Conservation (phyloP, 768 basidiomycete species). For the Pleurotus tuber-regium region DNA sequence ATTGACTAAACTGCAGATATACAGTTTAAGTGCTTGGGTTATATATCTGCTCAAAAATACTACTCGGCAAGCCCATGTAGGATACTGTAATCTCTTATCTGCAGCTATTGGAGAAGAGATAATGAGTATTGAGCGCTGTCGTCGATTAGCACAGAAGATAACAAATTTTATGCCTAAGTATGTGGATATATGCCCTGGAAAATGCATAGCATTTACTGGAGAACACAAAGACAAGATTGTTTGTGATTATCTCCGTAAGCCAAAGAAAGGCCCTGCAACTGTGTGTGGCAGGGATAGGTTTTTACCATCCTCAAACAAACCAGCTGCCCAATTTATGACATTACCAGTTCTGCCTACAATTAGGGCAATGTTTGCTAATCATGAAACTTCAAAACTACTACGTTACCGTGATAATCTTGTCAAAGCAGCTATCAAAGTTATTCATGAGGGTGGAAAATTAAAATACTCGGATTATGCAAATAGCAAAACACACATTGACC, state of each 20-base stretch:
- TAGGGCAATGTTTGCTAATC: slow-evolving; percentile 26
- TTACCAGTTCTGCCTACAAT: slow-evolving; percentile 23
- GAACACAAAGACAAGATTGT: slow-evolving; percentile 6
- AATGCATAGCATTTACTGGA: slow-evolving; percentile 27
- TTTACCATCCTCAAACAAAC: slow-evolving; percentile 10
- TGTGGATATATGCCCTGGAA: slow-evolving; percentile 22
- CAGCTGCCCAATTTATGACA: slow-evolving; percentile 20
- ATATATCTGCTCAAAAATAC: slow-evolving; percentile 20
- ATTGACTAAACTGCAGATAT: slow-evolving; percentile 12
- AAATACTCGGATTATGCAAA: slow-evolving; percentile 26
- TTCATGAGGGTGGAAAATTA: slow-evolving; percentile 12
- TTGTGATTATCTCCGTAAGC: slow-evolving; percentile 16
- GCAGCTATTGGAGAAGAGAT: slow-evolving; percentile 17
- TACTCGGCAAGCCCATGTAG: slow-evolving; percentile 21
- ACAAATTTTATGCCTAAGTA: slow-evolving; percentile 17
- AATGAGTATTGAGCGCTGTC: slow-evolving; percentile 15
- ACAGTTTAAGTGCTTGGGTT: slow-evolving; percentile 19
- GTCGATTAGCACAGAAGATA: slow-evolving; percentile 15
- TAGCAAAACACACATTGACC: slow-evolving; percentile 18
- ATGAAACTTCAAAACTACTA: slow-evolving; percentile 19
- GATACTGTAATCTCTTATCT: slow-evolving; percentile 17
- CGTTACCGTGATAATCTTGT: slow-evolving; percentile 22
- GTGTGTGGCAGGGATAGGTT: slow-evolving; percentile 7
- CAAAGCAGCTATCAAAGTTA: slow-evolving; percentile 18
- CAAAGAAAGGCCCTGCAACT: slow-evolving; percentile 16